A percentile compares a stretch with the other conserved stretches of the same genome.
Evolutionary conservation across 495 filamentous ascomycete genomes (phyloP).

Genomic region (Lichenothelia convexa): DNA sequence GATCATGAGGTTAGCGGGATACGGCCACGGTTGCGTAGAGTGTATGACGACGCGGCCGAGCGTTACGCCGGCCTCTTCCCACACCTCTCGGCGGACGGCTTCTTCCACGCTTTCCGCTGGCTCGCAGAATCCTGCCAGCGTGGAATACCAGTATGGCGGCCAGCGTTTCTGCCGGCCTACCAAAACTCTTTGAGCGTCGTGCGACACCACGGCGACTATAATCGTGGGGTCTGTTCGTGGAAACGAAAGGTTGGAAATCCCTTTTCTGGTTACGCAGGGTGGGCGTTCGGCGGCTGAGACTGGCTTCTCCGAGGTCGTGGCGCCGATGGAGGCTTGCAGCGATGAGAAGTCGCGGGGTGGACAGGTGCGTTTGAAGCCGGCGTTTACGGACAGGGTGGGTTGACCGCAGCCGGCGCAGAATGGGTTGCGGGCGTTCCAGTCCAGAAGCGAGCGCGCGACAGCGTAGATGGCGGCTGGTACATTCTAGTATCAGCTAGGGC

Average conservation of each 20-base stretch:
- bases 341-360: slow-evolving; percentile 54
- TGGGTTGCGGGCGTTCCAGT: slow-evolving; percentile 88
- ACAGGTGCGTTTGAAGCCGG: slow-evolving; percentile 78
- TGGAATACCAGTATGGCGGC: slow-evolving; percentile 71
- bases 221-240: slow-evolving; percentile 90
- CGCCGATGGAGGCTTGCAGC: slow-evolving; percentile 20
- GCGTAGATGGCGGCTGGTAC: slow-evolving; percentile 78
- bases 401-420: slow-evolving; percentile 82
- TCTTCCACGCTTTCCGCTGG: slow-evolving; percentile 91
- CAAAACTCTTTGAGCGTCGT: slow-evolving; percentile 54
- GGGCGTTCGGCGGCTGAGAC: slow-evolving; percentile 28
- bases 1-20: slow-evolving; percentile 86
- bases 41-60: slow-evolving; percentile 83
- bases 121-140: slow-evolving; percentile 87
- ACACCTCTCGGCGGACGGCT: slow-evolving; percentile 84
- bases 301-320: slow-evolving; percentile 19
- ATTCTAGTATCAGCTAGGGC: too few relatives aligned
- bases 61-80: slow-evolving; percentile 79
- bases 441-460: slow-evolving; percentile 71
- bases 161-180: slow-evolving; percentile 73
- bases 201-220: slow-evolving; percentile 77
- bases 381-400: slow-evolving; percentile 68
- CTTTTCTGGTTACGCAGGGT: slow-evolving; percentile 57
- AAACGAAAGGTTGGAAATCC: slow-evolving; percentile 69
- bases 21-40: slow-evolving; percentile 82